Evolutionary conservation across 345 rosid species (phyloP).

Genomic region (Atalantia buxifolia): DNA sequence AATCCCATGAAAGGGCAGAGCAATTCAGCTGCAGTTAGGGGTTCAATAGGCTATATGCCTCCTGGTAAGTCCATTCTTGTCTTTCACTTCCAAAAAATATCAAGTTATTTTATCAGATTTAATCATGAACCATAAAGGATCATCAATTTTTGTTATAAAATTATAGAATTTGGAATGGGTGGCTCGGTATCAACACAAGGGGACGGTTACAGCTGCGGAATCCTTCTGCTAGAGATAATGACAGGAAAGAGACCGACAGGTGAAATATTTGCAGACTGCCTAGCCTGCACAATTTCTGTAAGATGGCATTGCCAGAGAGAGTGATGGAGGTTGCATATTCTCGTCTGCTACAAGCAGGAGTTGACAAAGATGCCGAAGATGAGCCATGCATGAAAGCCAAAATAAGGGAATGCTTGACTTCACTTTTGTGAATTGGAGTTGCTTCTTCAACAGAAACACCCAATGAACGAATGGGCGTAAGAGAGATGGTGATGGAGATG

Average conservation of each 20-base stretch:
- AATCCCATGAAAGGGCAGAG: background rate
- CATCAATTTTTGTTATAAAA: background rate
- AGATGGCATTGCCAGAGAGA: slow-evolving; percentile 15
- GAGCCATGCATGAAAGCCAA: background rate
- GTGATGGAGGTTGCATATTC: slow-evolving; percentile 5
- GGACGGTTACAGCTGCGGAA: slow-evolving; percentile 10
- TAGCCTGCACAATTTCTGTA: slow-evolving; percentile 8
- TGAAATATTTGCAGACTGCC: background rate
- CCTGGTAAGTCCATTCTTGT: slow-evolving; percentile 7
- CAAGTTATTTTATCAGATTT: background rate
- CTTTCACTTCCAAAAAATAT: background rate
- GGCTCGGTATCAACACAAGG: slow-evolving; percentile 2
- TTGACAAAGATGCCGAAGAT: background rate
- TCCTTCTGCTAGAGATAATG: slow-evolving; percentile 12
- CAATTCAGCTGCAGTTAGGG: slow-evolving; percentile 9
- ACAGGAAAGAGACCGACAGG: slow-evolving; percentile 17
- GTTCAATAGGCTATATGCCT: slow-evolving; percentile 19
- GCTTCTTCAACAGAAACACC: background rate
- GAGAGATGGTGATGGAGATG: background rate
- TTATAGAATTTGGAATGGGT: slow-evolving; percentile 9
- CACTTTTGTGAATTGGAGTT: background rate
- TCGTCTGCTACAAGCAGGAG: background rate
- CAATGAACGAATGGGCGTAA: background rate
- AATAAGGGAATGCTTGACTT: slow-evolving; percentile 1
- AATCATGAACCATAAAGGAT: background rate